These are phyloP conservation scores for Allium sativum DNA, from an alignment of 106 monocot species.

Conservation along the genomic window DNA sequence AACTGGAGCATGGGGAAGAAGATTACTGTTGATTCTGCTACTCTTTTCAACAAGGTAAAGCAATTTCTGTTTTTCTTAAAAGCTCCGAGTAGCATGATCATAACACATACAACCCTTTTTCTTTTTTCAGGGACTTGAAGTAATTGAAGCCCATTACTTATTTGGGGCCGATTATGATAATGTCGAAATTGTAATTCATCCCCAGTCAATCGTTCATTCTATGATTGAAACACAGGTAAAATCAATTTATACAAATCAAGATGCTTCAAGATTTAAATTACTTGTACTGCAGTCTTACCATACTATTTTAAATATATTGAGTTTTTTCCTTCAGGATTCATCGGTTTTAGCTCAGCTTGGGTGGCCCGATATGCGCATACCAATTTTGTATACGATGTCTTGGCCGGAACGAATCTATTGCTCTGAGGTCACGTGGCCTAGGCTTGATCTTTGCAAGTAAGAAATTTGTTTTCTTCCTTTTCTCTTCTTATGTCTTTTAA, in stretches of 20 bases:
- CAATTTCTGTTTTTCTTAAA: background rate
- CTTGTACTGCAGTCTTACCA: too few species aligned
- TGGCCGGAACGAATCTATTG: conserved; percentile 97
- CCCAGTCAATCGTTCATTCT: conserved; percentile 97
- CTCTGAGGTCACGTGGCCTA: conserved; percentile 92
- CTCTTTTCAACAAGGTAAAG: conserved; percentile 85
- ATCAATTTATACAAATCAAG: background rate
- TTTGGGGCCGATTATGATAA: conserved; percentile 93
- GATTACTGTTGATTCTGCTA: conserved; percentile 95
- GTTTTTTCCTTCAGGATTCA: conserved; percentile 59
- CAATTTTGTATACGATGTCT: conserved; percentile 87
- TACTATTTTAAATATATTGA: background rate
- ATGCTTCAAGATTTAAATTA: background rate
- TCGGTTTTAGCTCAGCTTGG: conserved; percentile 90
- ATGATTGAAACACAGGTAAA: conserved; percentile 95
- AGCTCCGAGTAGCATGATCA: background rate
- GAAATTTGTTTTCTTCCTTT: background rate
- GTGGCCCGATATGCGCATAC: conserved; percentile 94
- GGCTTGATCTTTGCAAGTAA: conserved; percentile 96
- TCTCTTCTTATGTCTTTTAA: too few species aligned
- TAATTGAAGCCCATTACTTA: conserved; percentile 96
- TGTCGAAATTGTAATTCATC: conserved; percentile 91
- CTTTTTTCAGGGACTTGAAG: conserved; percentile 78
- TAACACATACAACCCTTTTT: background rate
- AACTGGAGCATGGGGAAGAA: conserved; percentile 99